These are phyloP conservation scores for Colletotrichum shisoi DNA, from an alignment of 2,329 filamentous ascomycete species.

Conservation along the genomic window DNA sequence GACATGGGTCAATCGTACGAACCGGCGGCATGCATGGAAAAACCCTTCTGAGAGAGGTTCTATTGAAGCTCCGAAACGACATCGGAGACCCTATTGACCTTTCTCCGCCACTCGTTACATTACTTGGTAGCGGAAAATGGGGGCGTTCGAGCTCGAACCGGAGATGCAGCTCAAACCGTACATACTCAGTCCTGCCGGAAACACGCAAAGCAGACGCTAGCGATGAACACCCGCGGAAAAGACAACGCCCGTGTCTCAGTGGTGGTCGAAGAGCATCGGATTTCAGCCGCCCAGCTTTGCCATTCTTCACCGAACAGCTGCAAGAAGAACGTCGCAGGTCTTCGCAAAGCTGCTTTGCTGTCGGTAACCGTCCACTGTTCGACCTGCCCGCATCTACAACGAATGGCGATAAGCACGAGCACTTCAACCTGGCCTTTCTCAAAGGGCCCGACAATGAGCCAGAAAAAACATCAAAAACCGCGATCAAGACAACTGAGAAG, in stretches of 20 bases:
- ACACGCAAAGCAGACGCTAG: conserved; percentile 47
- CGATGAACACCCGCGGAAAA: conserved; percentile 45
- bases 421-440: conserved; percentile 46
- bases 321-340: conserved; percentile 41
- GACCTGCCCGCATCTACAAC: conserved; percentile 45
- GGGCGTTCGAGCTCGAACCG: conserved; percentile 16
- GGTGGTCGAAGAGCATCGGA: conserved; percentile 47
- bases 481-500: conserved; percentile 37
- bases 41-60: conserved; percentile 61
- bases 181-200: conserved; percentile 44
- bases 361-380: conserved; percentile 39
- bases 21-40: conserved; percentile 62
- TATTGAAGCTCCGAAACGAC: conserved; percentile 55
- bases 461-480: conserved; percentile 31
- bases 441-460: conserved; percentile 44
- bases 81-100: neutral
- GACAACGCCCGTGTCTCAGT: conserved; percentile 43
- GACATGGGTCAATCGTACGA: conserved; percentile 64
- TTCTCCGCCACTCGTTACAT: conserved; percentile 11
- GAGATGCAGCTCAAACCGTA: conserved; percentile 29
- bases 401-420: conserved; percentile 38
- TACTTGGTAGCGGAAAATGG: conserved; percentile 9
- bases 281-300: conserved; percentile 45
- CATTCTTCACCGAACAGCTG: conserved; percentile 41
- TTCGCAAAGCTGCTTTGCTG: conserved; percentile 38